Evolutionary conservation across 1,139 yeast genomes (phyloP), one percentile per base, ranked within the genome.

Genomic region (Zhuliangozyma parablackwelliae): DNA sequence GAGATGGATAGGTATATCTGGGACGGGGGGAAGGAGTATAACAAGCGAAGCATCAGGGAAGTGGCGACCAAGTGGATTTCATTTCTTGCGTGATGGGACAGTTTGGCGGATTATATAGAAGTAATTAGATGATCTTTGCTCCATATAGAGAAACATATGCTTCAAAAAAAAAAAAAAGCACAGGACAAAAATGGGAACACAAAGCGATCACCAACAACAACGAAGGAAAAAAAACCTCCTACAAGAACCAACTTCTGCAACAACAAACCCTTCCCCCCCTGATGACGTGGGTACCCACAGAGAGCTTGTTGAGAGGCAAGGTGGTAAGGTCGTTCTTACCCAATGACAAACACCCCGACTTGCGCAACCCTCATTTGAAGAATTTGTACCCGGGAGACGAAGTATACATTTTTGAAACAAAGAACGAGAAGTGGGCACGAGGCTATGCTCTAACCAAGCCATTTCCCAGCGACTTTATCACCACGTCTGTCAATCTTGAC

Each of bases 341-440:
- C 1, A 61, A 75, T 44, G 80, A 78, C 38, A 69, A 67, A 40
- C 69, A 65, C 45, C 74, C 75, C 10, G 59, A 61, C 28, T 57
- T 69, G 39, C 54, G 49, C 38, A 67, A 66, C 45, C 63, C 55
- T 3, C 54, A 58, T 47, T 75, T 74, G 58, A 65, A 64, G 44
- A 78, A 82, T 50, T 58, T 87, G 37, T 82, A 80, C 52, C 82
- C 88, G 16, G 96, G 96, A 28, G 95, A 88, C 55, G 86, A 82
- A 45, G 80, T 86, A 25, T 86, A 75, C 56, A 66, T 86, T 27
- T 85, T 88, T 53, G 96, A 88, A 57, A 69, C 80, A 25, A 75
- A 75, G 46, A 66, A 65, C 32, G 69, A 69, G 11, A 75, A 75
- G 43, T 87, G 96, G 96, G 89, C 82, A 28, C 72, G 96, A 51